Base-by-base conservation (phyloP, 1,284 basidiomycete species). In the Apiotrichum gamsii region DNA sequence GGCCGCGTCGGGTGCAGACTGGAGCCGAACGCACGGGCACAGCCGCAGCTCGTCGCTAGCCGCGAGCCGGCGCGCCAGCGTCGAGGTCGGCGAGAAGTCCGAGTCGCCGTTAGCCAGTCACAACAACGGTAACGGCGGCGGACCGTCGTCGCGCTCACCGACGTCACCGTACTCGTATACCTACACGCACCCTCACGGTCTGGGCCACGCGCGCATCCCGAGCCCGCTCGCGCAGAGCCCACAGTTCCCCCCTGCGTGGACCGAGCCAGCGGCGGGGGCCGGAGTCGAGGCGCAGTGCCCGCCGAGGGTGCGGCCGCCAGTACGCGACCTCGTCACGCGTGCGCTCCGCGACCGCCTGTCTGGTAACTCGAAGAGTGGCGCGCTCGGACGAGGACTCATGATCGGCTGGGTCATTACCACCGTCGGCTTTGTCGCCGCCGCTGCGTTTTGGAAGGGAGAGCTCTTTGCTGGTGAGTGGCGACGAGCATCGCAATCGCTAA, bases 381-480 rank as follows among this genome's bases (percentile, higher is more conserved):
- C 54, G 1, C 42, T 68, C 10, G 67, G 67, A 0, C 56, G 59
- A 11, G 57, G 57, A 0, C 58, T 70, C 49, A 64, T 70, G 29
- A 43, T 65, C n/a, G 66, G 65, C 4, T 72, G 69, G 69, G 58
- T 67, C 9, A 39, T 58, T 1, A 72, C 66, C 3, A 68, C 66
- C 4, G 31, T 67, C 1, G 60, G 61, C 2, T 70, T 72, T 43
- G 28, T 72, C 15, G 23, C 60, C 4, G 64, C 62, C 5, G 61
- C 64, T 4, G 67, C 60, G 5, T 65, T 69, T 28, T 72, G 64
- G 62, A 59, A 61, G 37, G 60, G 62, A 16, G 61, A 72, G 47
- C 50, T 70, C n/a, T 70, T 70, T 43, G 23, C 54, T 8, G 65
- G 69, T 70, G 48, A 47, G 67, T 62, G 5, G 9, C 16, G 5